Conservation (phyloP, 2,329 filamentous ascomycete species). For the Cytospora piceae region DNA sequence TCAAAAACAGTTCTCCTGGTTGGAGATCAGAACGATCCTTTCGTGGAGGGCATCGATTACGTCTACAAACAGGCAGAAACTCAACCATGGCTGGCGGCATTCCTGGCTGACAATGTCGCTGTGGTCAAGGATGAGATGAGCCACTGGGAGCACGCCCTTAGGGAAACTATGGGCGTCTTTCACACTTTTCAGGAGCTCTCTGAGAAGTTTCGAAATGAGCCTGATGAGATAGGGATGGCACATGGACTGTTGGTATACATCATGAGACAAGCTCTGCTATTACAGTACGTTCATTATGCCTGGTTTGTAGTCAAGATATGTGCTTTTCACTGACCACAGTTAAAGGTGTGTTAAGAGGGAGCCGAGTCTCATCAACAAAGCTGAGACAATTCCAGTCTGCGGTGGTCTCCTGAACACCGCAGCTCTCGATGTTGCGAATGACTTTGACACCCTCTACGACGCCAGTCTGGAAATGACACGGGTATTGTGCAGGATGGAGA, state of each 20-base stretch:
- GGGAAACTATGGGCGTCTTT: conserved; percentile 24
- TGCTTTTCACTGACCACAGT: neutral
- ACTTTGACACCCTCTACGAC: conserved; percentile 26
- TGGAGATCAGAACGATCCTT: conserved; percentile 25
- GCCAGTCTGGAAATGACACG: conserved; percentile 26
- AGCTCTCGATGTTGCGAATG: conserved; percentile 14
- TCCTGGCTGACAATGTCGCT: conserved; percentile 23
- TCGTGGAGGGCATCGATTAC: conserved; percentile 25
- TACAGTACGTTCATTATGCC: conserved; percentile 8
- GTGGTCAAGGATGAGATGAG: conserved; percentile 26
- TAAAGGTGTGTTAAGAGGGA: conserved; percentile 19
- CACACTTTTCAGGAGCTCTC: conserved; percentile 26
- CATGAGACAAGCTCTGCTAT: conserved; percentile 24
- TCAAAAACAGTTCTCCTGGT: conserved; percentile 26
- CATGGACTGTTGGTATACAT: conserved; percentile 25
- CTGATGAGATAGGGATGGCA: conserved; percentile 24
- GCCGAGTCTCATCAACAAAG: conserved; percentile 17
- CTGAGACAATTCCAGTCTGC: conserved; percentile 21
- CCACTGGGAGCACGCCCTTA: conserved; percentile 22
- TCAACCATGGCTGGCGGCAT: conserved; percentile 23
- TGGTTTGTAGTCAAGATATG: neutral
- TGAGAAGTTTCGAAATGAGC: conserved; percentile 23
- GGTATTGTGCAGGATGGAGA: conserved; percentile 24
- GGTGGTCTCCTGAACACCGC: conserved; percentile 26
- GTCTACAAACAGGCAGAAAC: conserved; percentile 26